Conservation (phyloP, 2,329 filamentous ascomycete genomes). For the Delphinella strobiligena region DNA sequence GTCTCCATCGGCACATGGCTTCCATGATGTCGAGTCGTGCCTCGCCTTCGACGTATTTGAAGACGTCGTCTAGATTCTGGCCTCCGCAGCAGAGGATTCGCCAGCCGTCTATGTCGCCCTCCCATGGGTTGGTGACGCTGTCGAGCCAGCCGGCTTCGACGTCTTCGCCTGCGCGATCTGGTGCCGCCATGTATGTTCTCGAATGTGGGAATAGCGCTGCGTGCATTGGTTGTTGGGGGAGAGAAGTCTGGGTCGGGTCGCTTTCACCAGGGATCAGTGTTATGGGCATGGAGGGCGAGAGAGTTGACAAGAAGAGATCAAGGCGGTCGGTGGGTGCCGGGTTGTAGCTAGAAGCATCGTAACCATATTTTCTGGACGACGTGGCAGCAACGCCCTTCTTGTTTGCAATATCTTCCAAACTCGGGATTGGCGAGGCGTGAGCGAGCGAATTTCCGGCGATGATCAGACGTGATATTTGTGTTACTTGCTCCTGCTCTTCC, state of each 20-base stretch:
- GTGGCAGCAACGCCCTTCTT: constrained; percentile 34
- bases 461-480: constrained; percentile 69
- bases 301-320: constrained; percentile 66
- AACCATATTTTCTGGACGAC: constrained; percentile 73
- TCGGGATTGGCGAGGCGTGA: constrained; percentile 33
- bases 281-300: constrained; percentile 77
- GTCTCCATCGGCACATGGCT: constrained; percentile 83
- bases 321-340: constrained; percentile 70
- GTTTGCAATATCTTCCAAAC: constrained; percentile 31
- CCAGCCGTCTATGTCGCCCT: constrained; percentile 84
- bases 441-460: constrained; percentile 83
- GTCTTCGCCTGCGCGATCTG: constrained; percentile 7
- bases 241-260: constrained; percentile 79
- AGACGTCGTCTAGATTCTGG: constrained; percentile 87
- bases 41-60: constrained; percentile 74
- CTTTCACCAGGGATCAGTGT: constrained; percentile 74
- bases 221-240: constrained; percentile 90
- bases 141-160: constrained; percentile 62
- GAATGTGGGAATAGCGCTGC: constrained; percentile 76
- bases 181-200: constrained; percentile 47
- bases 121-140: constrained; percentile 83
- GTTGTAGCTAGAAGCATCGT: constrained; percentile 83
- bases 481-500: constrained; percentile 44
- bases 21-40: constrained; percentile 84
- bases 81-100: constrained; percentile 75